Evolutionary conservation across 371 early-diverging fungal genomes (phyloP).

Genomic region (Mucor velutinosus): DNA sequence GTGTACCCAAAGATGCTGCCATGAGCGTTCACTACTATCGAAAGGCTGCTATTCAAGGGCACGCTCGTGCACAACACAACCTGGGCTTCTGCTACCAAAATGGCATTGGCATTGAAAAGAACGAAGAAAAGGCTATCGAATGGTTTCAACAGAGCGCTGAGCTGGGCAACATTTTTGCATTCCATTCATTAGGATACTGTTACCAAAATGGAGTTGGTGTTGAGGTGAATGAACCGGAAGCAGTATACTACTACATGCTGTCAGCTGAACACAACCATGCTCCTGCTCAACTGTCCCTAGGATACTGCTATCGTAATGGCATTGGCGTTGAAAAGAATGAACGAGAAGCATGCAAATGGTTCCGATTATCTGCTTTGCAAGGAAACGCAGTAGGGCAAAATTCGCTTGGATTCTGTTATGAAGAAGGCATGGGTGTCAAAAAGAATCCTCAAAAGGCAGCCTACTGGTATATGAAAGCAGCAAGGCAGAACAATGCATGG

Average conservation of each 20-base stretch:
- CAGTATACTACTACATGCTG: conserved; percentile 76
- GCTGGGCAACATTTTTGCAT: conserved; percentile 78
- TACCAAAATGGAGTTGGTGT: conserved; percentile 90
- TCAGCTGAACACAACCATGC: conserved; percentile 71
- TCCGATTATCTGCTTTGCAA: conserved; percentile 64
- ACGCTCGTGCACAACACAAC: conserved; percentile 85
- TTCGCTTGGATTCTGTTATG: too few relatives aligned
- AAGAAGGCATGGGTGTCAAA: conserved; percentile 72
- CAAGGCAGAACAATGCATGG: conserved; percentile 63
- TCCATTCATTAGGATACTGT: conserved; percentile 88
- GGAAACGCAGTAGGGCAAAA: conserved; percentile 82
- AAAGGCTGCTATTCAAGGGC: conserved; percentile 77
- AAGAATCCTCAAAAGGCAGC: conserved; percentile 61
- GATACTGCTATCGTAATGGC: conserved; percentile 80
- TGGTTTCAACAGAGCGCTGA: conserved; percentile 79
- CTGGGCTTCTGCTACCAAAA: conserved; percentile 91
- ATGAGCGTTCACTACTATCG: conserved; percentile 79
- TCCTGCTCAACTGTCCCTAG: conserved; percentile 78
- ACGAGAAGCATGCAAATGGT: conserved; percentile 71
- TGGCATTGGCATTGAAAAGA: conserved; percentile 72
- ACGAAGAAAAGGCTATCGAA: conserved; percentile 65
- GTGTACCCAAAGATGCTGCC: conserved; percentile 60
- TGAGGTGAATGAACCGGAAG: conserved; percentile 55
- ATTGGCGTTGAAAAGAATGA: conserved; percentile 73
- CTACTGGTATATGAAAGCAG: conserved; percentile 64